These are phyloP conservation scores for Saccharomyces jurei DNA, from an alignment of 805 yeast species.

Conservation along the genomic window DNA sequence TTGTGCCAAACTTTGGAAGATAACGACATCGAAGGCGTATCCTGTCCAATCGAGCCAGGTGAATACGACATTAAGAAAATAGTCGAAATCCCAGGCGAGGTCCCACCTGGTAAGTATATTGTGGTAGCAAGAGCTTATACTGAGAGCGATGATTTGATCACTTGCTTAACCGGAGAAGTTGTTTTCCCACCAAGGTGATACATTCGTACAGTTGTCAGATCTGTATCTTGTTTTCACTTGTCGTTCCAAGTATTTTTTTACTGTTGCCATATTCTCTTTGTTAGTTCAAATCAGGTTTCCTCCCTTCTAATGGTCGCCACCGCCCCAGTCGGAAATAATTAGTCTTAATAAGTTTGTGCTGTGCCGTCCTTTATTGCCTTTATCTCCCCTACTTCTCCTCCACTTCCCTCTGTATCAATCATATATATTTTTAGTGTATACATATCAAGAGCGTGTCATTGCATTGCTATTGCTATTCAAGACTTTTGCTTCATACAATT, in stretches of 20 bases:
- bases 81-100: constrained; percentile 82
- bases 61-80: constrained; percentile 53
- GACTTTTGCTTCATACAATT: background rate
- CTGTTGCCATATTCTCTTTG: background rate
- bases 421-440: background rate
- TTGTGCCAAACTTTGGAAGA: constrained; percentile 80
- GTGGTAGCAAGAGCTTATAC: constrained; percentile 89
- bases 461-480: background rate
- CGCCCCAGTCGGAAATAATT: background rate
- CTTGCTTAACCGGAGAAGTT: constrained; percentile 74
- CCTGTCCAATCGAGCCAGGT: constrained; percentile 77
- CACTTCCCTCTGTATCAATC: background rate
- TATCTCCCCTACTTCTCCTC: background rate
- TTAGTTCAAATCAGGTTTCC: background rate
- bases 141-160: constrained; percentile 66
- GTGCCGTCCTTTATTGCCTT: background rate
- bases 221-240: background rate
- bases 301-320: background rate
- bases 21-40: constrained; percentile 52
- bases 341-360: background rate
- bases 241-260: background rate
- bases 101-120: constrained; percentile 89
- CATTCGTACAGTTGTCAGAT: background rate
- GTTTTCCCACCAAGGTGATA: constrained; percentile 30
- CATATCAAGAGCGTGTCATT: background rate